Conservation (phyloP, 2,329 filamentous ascomycete species). For the Xylaria polymorpha region DNA sequence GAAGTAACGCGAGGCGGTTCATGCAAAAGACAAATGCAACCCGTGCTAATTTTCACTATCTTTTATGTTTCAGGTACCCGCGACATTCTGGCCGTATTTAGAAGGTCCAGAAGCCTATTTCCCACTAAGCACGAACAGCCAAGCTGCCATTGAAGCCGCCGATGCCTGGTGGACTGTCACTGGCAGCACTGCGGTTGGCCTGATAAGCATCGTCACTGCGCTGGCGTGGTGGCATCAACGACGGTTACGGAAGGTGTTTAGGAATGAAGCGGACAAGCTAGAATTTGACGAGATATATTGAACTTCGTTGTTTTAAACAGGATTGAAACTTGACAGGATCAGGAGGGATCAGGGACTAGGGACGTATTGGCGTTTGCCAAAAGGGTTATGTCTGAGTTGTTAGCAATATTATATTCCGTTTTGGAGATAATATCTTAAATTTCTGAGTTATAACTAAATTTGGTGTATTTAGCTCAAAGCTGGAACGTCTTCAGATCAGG, state of each 20-base stretch:
- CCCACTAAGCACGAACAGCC: slow-evolving; percentile 45
- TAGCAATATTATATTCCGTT: neutral
- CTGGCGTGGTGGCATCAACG: slow-evolving; percentile 52
- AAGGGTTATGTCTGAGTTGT: neutral
- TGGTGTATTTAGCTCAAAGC: neutral
- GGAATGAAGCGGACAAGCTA: slow-evolving; percentile 47
- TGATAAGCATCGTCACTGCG: slow-evolving; percentile 45
- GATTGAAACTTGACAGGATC: neutral
- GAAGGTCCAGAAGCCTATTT: slow-evolving; percentile 42
- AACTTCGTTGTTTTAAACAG: neutral
- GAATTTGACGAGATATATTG: slow-evolving; percentile 37
- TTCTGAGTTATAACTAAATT: neutral
- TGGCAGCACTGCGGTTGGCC: slow-evolving; percentile 43
- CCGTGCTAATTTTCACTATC: neutral
- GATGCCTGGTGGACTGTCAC: slow-evolving; percentile 47
- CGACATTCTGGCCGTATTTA: slow-evolving; percentile 40
- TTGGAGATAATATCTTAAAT: neutral
- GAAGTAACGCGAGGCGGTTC: neutral
- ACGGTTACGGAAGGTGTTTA: slow-evolving; percentile 48
- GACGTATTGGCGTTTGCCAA: neutral
- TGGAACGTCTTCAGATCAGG: neutral
- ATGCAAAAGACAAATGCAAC: neutral
- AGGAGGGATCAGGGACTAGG: no score
- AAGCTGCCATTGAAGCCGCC: slow-evolving; percentile 44
- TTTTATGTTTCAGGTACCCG: slow-evolving; percentile 37